Percentiles rank a stretch among this genome's conserved stretches.
Conservation (phyloP, 169 alveolate species). For the Eimeria brunetti region DNA sequence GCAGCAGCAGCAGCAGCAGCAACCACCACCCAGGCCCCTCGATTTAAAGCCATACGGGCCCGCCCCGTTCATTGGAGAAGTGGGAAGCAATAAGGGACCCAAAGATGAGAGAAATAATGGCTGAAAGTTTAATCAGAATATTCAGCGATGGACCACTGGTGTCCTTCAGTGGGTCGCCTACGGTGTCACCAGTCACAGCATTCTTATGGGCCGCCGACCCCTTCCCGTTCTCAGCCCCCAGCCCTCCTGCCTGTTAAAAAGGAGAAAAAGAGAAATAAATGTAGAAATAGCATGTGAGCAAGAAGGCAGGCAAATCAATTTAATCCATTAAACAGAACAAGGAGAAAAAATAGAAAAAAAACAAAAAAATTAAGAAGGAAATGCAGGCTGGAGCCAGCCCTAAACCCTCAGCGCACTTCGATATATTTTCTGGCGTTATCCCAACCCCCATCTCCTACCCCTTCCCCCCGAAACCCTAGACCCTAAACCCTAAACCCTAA, state of each 20-base stretch:
- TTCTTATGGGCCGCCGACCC: constrained; percentile 90
- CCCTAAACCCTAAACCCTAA: background rate
- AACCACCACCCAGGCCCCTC: no score
- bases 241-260: constrained; percentile 85
- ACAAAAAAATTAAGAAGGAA: no score
- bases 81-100: constrained; percentile 86
- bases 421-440: background rate
- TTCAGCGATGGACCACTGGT: constrained; percentile 96
- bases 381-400: background rate
- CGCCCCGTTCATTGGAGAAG: constrained; percentile 85
- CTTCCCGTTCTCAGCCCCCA: constrained; percentile 84
- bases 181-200: constrained; percentile 92
- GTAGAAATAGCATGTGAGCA: background rate
- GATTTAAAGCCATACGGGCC: constrained; percentile 89
- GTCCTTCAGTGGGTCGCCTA: constrained; percentile 97
- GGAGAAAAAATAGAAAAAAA: no score
- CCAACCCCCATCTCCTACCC: background rate
- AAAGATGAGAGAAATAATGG: constrained; percentile 91
- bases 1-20: no score
- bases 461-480: background rate
- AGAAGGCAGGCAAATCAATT: no score
- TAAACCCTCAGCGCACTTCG: background rate
- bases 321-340: no score
- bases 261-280: background rate
- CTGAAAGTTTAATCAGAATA: constrained; percentile 91